Evolutionary conservation across 2,329 filamentous ascomycete genomes (phyloP).

Genomic region (Penicillium psychrosexuale): DNA sequence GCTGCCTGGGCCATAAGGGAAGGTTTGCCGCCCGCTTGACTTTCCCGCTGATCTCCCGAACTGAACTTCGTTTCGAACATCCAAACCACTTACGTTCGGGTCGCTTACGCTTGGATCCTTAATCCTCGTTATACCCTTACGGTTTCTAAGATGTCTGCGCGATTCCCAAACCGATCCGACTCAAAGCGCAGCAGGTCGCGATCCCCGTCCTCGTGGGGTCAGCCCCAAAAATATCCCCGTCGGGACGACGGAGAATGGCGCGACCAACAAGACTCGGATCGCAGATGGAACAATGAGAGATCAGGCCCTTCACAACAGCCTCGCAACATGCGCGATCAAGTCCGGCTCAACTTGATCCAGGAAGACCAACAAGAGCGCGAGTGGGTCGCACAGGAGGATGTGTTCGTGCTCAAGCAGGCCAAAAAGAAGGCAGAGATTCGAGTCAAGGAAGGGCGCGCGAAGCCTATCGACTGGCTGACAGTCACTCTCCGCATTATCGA

Average conservation of each 20-base stretch:
- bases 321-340: constrained; percentile 44
- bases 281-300: constrained; percentile 22
- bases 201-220: constrained; percentile 42
- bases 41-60: constrained; percentile 22
- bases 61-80: constrained; percentile 13
- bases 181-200: constrained; percentile 43
- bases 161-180: constrained; percentile 32
- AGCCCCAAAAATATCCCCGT: constrained; percentile 35
- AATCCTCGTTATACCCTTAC: not conserved
- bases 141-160: constrained; percentile 30
- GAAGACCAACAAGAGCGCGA: constrained; percentile 74
- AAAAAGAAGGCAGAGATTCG: constrained; percentile 98
- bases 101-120: not conserved
- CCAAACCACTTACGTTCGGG: not conserved
- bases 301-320: constrained; percentile 23
- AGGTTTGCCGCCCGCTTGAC: constrained; percentile 26
- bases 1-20: constrained; percentile 12
- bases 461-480: constrained; percentile 88
- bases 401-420: constrained; percentile 91
- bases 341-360: constrained; percentile 55
- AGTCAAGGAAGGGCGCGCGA: constrained; percentile 84
- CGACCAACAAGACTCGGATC: constrained; percentile 24
- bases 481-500: constrained; percentile 90
- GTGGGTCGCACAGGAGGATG: constrained; percentile 93
- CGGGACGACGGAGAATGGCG: constrained; percentile 31